Base-by-base conservation (phyloP, 1,284 basidiomycete genomes). In the Athelia sp. region DNA sequence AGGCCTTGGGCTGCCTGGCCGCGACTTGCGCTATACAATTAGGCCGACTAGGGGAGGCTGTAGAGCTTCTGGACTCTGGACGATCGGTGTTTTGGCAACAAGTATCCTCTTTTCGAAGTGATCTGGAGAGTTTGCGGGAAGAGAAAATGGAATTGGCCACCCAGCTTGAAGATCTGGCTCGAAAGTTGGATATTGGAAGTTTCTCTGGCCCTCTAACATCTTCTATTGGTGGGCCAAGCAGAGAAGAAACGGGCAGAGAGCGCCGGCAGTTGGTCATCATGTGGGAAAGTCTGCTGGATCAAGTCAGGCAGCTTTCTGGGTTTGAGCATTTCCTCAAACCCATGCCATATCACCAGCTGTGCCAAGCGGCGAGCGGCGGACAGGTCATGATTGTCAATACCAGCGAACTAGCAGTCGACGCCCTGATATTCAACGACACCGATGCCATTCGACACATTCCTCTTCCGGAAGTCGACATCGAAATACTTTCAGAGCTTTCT, bases 61-160 rank as follows among this genome's bases (percentile, higher is more conserved):
- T 60, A 15, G 56, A 58, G 46, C 50, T 56, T 23, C 48, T 60
- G 3, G 58, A 60, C 24, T 50, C 46, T 38, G 53, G 56, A 17
- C 50, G 57, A 17, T 52, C 49, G 2, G 35, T 59, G 9, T 59
- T 59, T 35, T 60, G 59, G 59, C 47, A 49, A 2, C 58, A 60
- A 40, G 46, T 47, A 17, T 46, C 55, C 6, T 43, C 47, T 23
- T 54, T 60, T 13, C 52, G 55, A 4, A 36, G 56, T 4, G 47
- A 53, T 3, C 24, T 58, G 40, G 49, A 52, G 40, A 23, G 32
- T 8, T 29, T 58, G 3, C 36, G 45, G 2, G 38, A 21, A 15
- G 40, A 34, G 9, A 34, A 32, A 6, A 49, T 50, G 18, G 49
- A 49, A 10, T 50, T 57, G 3, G 51, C 50, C 24, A 29, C 6